Evolutionary conservation across 495 filamentous ascomycete genomes (phyloP).

Genomic region (Emericellopsis terricola): DNA sequence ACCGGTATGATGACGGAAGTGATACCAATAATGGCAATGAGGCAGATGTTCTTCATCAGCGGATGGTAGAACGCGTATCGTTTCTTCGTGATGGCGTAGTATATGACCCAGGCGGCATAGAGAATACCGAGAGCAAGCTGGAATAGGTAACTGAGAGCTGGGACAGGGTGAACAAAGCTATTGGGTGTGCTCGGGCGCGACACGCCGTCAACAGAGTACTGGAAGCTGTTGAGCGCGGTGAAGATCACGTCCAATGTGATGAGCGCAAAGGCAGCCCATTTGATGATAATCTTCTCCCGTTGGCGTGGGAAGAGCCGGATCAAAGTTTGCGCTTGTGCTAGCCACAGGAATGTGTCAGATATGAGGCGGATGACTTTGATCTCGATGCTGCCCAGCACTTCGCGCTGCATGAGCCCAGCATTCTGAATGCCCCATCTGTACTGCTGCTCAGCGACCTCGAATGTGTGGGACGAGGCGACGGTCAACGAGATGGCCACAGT

Average conservation of each 20-base stretch:
- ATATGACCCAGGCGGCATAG: slow-evolving; percentile 91
- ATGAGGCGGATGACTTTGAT: slow-evolving; percentile 79
- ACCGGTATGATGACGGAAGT: slow-evolving; percentile 72
- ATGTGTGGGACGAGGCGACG: slow-evolving; percentile 81
- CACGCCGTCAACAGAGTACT: slow-evolving; percentile 25
- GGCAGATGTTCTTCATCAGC: slow-evolving; percentile 77
- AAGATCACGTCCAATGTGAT: slow-evolving; percentile 84
- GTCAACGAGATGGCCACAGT: slow-evolving; percentile 83
- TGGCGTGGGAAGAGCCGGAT: slow-evolving; percentile 91
- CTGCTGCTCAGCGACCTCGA: slow-evolving; percentile 60
- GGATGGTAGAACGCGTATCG: slow-evolving; percentile 86
- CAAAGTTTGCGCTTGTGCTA: slow-evolving; percentile 90
- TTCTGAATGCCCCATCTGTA: slow-evolving; percentile 55
- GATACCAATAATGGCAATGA: slow-evolving; percentile 68
- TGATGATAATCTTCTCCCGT: slow-evolving; percentile 94
- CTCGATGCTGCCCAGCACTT: slow-evolving; percentile 66
- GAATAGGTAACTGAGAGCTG: slow-evolving; percentile 86
- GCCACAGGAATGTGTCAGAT: slow-evolving; percentile 89
- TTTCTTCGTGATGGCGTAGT: slow-evolving; percentile 84
- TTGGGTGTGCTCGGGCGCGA: slow-evolving; percentile 42
- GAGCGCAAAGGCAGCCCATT: slow-evolving; percentile 90
- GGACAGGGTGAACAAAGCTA: slow-evolving; percentile 72
- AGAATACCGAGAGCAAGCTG: slow-evolving; percentile 74
- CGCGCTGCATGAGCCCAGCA: slow-evolving; percentile 47
- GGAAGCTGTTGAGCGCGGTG: slow-evolving; percentile 72